Base-by-base conservation (phyloP, 2,329 filamentous ascomycete genomes). In the Teratosphaeria pseudoeucalypti region DNA sequence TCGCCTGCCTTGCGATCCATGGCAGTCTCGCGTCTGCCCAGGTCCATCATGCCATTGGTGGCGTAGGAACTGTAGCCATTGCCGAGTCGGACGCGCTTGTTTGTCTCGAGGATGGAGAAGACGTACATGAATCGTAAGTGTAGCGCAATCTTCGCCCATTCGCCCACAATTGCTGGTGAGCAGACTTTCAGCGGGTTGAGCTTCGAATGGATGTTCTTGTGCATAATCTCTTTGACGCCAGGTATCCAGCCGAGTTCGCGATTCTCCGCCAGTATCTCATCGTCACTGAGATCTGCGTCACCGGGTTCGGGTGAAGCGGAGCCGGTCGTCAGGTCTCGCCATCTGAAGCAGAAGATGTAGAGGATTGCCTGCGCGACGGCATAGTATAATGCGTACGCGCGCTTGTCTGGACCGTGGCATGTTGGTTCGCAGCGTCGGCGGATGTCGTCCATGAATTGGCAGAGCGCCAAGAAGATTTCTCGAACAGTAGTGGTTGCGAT, bases 311-410 rank as follows among this genome's bases (percentile, higher is more conserved):
- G 63, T 10, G 56, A 78, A 3, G 81, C 82, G 1, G 82, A 64
- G 11, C 73, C 81, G 23, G 83, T 78, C 59, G 90, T 87, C 54
- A 99, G 80, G 69, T 97, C 92, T 62, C 90, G 87, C 94, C 94
- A 99, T 58, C 94, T 86, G 79, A 99, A 99, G 78, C 94, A 99
- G 75, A 95, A 96, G 61, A 95, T 92, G 77, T 96, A 96, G 27
- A 96, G 82, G 2, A 95, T 79, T 1, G 91, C 91, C 73, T 96
- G 92, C n/a, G 88, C 85, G 55, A 91, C 85, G 19, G 89, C 86
- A 73, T 96, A 96, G 75, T 95, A 96, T 14, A 88, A 84, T 55
- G 86, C 85, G 71, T 92, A 96, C 54, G 88, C 86, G 63, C 87
- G 85, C 59, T 95, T 82, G 72, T 99, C 91, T 0, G 94, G 94